Evolutionary conservation across 139 green algal genomes (phyloP).

Genomic region (Pleodorina starrii): DNA sequence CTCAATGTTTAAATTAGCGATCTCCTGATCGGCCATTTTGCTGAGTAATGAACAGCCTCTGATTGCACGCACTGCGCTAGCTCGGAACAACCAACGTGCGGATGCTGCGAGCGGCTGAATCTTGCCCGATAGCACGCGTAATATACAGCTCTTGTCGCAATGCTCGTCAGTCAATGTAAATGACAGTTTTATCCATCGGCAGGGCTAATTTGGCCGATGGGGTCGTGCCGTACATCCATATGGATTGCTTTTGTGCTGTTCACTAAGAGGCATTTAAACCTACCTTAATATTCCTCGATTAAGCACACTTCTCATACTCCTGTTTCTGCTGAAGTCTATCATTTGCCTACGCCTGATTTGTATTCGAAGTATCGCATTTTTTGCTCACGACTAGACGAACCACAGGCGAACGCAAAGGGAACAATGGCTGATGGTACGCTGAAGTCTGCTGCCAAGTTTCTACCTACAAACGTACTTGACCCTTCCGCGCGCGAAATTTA

Average conservation of each 20-base stretch:
- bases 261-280: too few species aligned
- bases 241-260: too few species aligned
- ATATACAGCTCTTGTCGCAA: too few species aligned
- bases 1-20: conserved; percentile 37
- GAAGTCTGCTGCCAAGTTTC: too few species aligned
- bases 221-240: too few species aligned
- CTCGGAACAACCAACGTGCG: neutral
- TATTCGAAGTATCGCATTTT: neutral
- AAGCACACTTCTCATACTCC: too few species aligned
- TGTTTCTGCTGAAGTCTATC: too few species aligned
- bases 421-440: conserved; percentile 33
- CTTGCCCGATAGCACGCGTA: neutral
- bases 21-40: conserved; percentile 18
- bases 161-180: too few species aligned
- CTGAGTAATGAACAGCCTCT: neutral
- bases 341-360: too few species aligned
- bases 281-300: too few species aligned
- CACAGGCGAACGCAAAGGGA: neutral
- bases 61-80: neutral
- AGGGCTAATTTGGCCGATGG: too few species aligned
- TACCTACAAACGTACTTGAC: neutral
- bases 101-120: neutral
- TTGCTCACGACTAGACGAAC: neutral
- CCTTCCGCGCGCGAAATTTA: neutral
- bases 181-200: too few species aligned